Base-by-base conservation (phyloP, 495 filamentous ascomycete genomes). In the Hypomontagnella submonticulosa region DNA sequence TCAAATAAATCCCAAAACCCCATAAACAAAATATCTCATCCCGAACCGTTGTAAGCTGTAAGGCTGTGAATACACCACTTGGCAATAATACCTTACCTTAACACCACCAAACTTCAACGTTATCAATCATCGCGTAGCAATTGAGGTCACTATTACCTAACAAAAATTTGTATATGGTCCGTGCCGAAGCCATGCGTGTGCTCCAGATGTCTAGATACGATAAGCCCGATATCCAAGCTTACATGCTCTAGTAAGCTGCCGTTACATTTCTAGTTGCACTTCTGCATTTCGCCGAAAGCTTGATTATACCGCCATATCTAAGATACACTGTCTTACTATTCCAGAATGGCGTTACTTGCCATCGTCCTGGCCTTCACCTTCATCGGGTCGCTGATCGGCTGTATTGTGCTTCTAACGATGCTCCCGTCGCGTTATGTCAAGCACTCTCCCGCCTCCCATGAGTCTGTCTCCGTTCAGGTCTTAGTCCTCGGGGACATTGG, bases 401-500 rank as follows among this genome's bases (percentile, higher is more conserved):
- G 69, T 2, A 32, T 47, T 1, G 10, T 40, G 12, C 47, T 64
- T 12, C 12, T 69, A 12, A 59, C 53, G 12, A 53, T 73, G 56
- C 56, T 73, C 6, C 67, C 67, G 27, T 63, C 66, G 10, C 63
- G 63, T 30, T 72, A 74, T 30, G 61, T 66, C 20, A 72, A 65
- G 27, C 58, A 66, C 8, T 65, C 69, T 12, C 61, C 71, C 8
- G 72, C 67, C 0, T 57, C 71, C 8, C 64, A 73, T 9, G 66
- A 63, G 20, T 36, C 57, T 7, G 76, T 81, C 18, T 83, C 84
- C 4, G 83, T 91, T 20, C 92, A 96, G 71, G 85, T 99, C 33
- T 83, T 98, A n/a, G 95, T 99, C 38, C 84, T 99, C n/a, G 95
- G 95, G 11, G 95, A 99, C 71, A 95, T 99, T 76, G 95, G 95